Conservation (phyloP, 2,329 filamentous ascomycete genomes). For the Alternaria sp. region DNA sequence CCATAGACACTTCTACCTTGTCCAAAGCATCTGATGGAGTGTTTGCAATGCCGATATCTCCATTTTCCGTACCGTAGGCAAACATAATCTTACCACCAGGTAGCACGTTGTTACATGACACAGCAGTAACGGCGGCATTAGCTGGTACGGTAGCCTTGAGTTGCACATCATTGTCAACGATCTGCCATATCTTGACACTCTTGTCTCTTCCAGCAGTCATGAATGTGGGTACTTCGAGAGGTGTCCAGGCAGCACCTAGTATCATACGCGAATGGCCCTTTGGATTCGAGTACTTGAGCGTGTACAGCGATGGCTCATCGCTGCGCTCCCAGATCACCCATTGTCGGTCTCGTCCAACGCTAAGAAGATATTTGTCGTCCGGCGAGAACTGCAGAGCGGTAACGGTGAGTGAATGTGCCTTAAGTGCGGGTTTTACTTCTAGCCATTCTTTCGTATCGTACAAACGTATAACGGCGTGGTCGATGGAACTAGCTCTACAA, state of each 20-base stretch:
- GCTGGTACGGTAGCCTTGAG: constrained; percentile 37
- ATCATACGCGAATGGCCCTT: constrained; percentile 96
- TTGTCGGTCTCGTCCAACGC: constrained; percentile 89
- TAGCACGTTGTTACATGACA: constrained; percentile 27
- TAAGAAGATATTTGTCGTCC: constrained; percentile 79
- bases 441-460: constrained; percentile 91
- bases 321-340: constrained; percentile 81
- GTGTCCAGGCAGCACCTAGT: constrained; percentile 83
- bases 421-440: constrained; percentile 82
- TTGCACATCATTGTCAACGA: constrained; percentile 33
- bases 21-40: constrained; percentile 19
- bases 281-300: constrained; percentile 70
- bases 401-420: constrained; percentile 87
- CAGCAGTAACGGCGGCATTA: constrained; percentile 42
- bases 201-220: constrained; percentile 93
- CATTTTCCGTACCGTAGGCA: constrained; percentile 47
- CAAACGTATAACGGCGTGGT: constrained; percentile 92
- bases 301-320: constrained; percentile 58
- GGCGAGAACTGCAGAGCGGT: constrained; percentile 81
- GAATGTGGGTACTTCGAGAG: constrained; percentile 63
- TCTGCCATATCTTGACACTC: constrained; percentile 70
- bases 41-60: constrained; percentile 34
- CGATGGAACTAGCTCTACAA: constrained; percentile 89
- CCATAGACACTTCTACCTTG: constrained; percentile 21
- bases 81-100: constrained; percentile 22